Conservation (phyloP, 345 rosid genomes). For the Sonneratia caseolaris region DNA sequence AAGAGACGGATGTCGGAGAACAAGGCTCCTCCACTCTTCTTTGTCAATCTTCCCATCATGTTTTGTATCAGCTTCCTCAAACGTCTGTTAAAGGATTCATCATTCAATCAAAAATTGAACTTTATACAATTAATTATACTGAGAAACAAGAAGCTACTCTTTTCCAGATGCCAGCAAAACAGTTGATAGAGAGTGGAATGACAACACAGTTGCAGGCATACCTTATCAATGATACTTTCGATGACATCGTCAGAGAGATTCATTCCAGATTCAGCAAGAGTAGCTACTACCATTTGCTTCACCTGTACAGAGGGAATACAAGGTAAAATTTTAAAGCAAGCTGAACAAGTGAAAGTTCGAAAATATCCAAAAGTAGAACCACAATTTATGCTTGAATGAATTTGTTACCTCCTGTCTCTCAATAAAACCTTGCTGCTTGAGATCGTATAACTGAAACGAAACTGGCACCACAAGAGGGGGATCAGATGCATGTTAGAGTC, state of each 20-base stretch:
- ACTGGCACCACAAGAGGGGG: conserved; percentile 35
- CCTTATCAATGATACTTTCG: conserved; percentile 97
- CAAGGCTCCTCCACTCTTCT: conserved; percentile 97
- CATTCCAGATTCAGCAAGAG: conserved; percentile 99
- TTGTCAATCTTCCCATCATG: conserved; percentile 92
- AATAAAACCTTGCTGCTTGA: conserved; percentile 98
- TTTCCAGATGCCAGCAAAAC: background rate
- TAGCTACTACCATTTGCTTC: conserved; percentile 99
- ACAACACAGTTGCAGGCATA: conserved; percentile 13
- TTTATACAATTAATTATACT: background rate
- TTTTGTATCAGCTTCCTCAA: conserved; percentile 97
- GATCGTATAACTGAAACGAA: conserved; percentile 94
- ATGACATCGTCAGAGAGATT: conserved; percentile 86
- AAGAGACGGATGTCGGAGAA: conserved; percentile 81
- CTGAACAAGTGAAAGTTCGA: background rate
- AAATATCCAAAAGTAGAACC: background rate
- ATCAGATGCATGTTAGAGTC: background rate
- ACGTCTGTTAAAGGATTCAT: conserved; percentile 46
- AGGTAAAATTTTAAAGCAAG: background rate
- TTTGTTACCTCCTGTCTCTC: conserved; percentile 83
- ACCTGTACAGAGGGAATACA: conserved; percentile 34
- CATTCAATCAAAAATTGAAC: conserved; percentile 6
- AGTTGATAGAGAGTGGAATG: background rate
- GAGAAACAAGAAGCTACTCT: background rate
- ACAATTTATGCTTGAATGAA: background rate